Base-by-base conservation (phyloP, 495 filamentous ascomycete species). In the Xylaria sp. region DNA sequence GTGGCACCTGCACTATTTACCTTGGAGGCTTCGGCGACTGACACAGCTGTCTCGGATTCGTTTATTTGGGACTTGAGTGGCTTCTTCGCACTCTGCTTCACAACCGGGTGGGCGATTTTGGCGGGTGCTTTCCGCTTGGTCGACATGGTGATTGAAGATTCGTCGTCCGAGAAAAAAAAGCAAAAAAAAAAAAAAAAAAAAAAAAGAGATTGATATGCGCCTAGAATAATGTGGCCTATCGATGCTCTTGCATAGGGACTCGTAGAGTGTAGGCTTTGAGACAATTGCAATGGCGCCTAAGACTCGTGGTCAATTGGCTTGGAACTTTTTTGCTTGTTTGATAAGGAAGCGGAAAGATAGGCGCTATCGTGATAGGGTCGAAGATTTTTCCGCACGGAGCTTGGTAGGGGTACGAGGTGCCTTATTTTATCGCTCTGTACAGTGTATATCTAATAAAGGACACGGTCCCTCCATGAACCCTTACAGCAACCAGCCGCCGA, bases 11-110 rank as follows among this genome's bases (percentile, higher is more conserved):
- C 85, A 67, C 31, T 58, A 17, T 72, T 58, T 40, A 64, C 62
- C 58, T 74, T 80, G 24, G 78, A 75, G 14, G 74, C 76, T 40
- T 71, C 67, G 24, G 75, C 75, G 67, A 63, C 57, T 11, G 82
- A 81, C 19, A 97, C 91, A 5, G 91, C 86, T 50, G 92, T 85
- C 67, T 83, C 88, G 19, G 92, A 89, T 77, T 97, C 93, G 79
- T 97, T 90, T 55, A 97, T 89, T 43, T 86, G 86, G 71, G 91
- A 86, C 50, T 84, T 87, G 41, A 86, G 74, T 26, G 88, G 82
- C 71, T 90, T 72, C 71, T 81, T 93, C 41, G 87, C 85, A 57
- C 87, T 89, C 69, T 89, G 89, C 79, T 87, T 89, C 43, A 85
- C 78, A 0, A 78, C 76, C 0, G 86, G 86, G 68, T 82, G 80